Base-by-base conservation (phyloP, 2,329 filamentous ascomycete genomes). In the Fusarium secorum region DNA sequence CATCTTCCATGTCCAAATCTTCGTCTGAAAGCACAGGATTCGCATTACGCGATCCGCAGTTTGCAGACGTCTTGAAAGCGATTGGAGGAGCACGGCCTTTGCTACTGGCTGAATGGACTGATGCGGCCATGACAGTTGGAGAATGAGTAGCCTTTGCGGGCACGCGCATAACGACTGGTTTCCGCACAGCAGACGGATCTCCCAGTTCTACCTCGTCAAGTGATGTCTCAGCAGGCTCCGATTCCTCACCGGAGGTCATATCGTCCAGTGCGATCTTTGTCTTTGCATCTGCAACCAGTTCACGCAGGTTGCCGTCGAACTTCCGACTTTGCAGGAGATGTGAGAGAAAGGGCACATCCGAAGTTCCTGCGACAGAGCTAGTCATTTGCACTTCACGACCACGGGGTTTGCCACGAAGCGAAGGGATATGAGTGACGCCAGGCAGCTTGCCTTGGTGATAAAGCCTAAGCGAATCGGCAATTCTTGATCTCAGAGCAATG, bases 261-360 rank as follows among this genome's bases (percentile, higher is more conserved):
- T 87, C 85, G 46, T 88, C 85, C 53, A 86, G 66, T 59, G 85
- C 82, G 53, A 86, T 72, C 76, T 83, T 86, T 38, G 82, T 85
- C 81, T 87, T 90, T 28, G 88, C 88, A 72, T 90, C 88, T 56
- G 82, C 82, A 53, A 91, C 89, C 72, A 86, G 78, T 59, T 88
- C 85, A 64, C 83, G 79, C 57, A 93, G 81, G 74, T 93, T 86
- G 55, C 89, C 85, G 65, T 83, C 82, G 73, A 91, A 87, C 36
- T 90, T 90, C 76, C 85, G 87, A 68, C 82, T 85, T 72, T 88
- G 84, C 81, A 94, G 84, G 49, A 93, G 80, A 42, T 86, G 86
- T 33, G 91, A 93, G 24, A 95, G 83, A 79, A 92, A 86, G 18
- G 92, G 92, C 20, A 89, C 88, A 36, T 88, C 85, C 11, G 85